Base-by-base conservation (phyloP, 1,139 yeast genomes). In the Nakaseomyces uthaithaninus region DNA sequence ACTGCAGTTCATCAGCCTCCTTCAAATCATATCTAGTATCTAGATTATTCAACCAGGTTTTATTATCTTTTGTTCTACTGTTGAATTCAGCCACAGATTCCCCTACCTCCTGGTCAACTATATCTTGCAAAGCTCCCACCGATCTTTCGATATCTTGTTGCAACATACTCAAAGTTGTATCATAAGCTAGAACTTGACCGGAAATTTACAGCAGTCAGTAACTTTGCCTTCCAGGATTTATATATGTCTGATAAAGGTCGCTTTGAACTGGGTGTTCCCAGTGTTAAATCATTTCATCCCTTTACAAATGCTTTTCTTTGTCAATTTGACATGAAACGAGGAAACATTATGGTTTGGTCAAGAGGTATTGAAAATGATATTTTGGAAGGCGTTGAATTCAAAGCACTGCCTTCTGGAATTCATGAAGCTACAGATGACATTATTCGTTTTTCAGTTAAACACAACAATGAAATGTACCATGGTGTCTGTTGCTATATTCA, bases 361-460 rank as follows among this genome's bases (percentile, higher is more conserved):
- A 37, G 45, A 6, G 40, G 50, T 12, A 44, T 39, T 9, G 42
- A 42, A 10, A 41, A 50, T 14, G 36, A 50, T 12, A 26, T 45
- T 24, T 36, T 65, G 18, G 54, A 62, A 22, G 67, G 67, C n/a
- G 52, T 85, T 15, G 95, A 87, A 58, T 85, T 73, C 61, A 80
- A 81, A 50, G 70, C 79, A 10, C 64, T 87, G 41, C 95, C 95
- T 1, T 80, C 93, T 0, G 95, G 95, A 1, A 68, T 85, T n/a
- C 95, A 86, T 55, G 74, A 77, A 30, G 68, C 67, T 19, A 38
- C 49, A 3, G 59, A 66, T 31, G 89, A 84, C 49, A 70, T 72
- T 1, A 64, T 77, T 2, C 68, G 72, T 38, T 77, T 77, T 57
- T 68, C 67, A 4, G 69, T 67, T 9, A 60, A 60, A 40, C 54